A percentile compares a stretch with the other conserved stretches of the same genome.
Conservation (phyloP, 2,329 filamentous ascomycete genomes). For the Apiospora koreana region DNA sequence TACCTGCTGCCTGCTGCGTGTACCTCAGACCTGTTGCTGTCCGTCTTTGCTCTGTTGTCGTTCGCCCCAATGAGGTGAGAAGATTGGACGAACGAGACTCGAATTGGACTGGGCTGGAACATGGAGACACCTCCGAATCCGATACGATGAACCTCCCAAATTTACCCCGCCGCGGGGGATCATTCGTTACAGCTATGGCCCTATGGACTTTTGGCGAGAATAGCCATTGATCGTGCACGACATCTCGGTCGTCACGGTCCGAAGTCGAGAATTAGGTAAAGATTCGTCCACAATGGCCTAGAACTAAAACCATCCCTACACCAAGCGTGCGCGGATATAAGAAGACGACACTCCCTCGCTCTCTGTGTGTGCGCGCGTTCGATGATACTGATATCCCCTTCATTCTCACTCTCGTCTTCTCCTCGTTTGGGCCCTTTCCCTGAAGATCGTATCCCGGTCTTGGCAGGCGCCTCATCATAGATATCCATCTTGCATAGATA, state of each 20-base stretch:
- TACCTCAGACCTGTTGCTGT: too few species aligned
- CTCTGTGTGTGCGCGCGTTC: conserved; percentile 16
- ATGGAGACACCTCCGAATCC: neutral
- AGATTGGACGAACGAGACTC: neutral
- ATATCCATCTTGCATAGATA: conserved; percentile 14
- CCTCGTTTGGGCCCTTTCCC: neutral
- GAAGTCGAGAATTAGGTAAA: conserved; percentile 44
- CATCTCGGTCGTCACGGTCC: conserved; percentile 55
- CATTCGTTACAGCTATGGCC: conserved; percentile 25
- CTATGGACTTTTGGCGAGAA: conserved; percentile 19
- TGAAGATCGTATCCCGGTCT: conserved; percentile 22
- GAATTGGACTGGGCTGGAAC: conserved; percentile 6
- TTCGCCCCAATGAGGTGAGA: conserved; percentile 3
- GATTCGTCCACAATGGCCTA: conserved; percentile 17
- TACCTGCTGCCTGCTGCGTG: too few species aligned
- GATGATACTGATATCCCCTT: neutral
- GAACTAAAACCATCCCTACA: conserved; percentile 13
- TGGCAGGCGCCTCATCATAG: conserved; percentile 19
- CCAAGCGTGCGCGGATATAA: conserved; percentile 22
- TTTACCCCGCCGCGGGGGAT: conserved; percentile 35
- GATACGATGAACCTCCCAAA: conserved; percentile 17
- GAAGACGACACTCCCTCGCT: conserved; percentile 20
- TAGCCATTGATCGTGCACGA: conserved; percentile 17
- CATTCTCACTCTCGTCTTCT: neutral
- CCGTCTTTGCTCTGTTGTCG: neutral